Percentiles rank a stretch among this genome's conserved stretches.
Evolutionary conservation across 768 basidiomycete genomes (phyloP).

Genomic region (Lactarius sp.): DNA sequence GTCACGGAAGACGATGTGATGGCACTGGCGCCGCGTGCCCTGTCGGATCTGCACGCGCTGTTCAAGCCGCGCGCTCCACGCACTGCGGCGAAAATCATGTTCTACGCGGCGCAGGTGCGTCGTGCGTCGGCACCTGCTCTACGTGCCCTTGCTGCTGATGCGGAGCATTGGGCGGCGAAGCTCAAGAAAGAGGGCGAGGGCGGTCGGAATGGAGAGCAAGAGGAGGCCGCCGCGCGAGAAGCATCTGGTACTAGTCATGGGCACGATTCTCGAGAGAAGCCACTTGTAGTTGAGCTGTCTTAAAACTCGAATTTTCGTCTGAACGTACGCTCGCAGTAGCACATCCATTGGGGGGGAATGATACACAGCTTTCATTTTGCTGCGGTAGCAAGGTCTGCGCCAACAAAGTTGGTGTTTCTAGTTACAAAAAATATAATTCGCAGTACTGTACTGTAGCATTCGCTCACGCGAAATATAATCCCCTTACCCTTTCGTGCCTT

Average conservation of each 20-base stretch:
- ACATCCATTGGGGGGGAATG: too few relatives aligned
- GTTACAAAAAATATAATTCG: too few relatives aligned
- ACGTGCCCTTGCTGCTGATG: slow-evolving; percentile 5
- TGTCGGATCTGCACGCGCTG: slow-evolving; percentile 51
- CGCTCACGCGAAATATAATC: too few relatives aligned
- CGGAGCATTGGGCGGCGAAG: slow-evolving; percentile 16
- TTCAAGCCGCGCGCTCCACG: slow-evolving; percentile 35
- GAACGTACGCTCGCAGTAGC: too few relatives aligned
- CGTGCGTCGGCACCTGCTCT: slow-evolving; percentile 3
- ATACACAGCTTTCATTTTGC: too few relatives aligned
- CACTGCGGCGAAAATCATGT: slow-evolving; percentile 56
- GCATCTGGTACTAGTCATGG: neutral
- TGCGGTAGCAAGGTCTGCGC: too few relatives aligned
- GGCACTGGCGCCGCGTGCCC: slow-evolving; percentile 40
- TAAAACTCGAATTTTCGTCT: neutral
- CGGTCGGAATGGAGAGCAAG: too few relatives aligned
- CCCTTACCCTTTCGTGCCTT: too few relatives aligned
- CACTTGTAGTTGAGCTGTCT: slow-evolving; percentile 2
- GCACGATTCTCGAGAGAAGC: neutral
- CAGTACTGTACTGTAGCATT: too few relatives aligned
- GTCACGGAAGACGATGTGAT: slow-evolving; percentile 33
- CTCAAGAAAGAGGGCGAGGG: slow-evolving; percentile 2
- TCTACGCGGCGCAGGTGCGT: slow-evolving; percentile 59
- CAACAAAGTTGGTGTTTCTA: too few relatives aligned
- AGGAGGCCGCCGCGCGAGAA: neutral